Base-by-base conservation (phyloP, 495 filamentous ascomycete species). In the Aspergillus carlsbadensis region DNA sequence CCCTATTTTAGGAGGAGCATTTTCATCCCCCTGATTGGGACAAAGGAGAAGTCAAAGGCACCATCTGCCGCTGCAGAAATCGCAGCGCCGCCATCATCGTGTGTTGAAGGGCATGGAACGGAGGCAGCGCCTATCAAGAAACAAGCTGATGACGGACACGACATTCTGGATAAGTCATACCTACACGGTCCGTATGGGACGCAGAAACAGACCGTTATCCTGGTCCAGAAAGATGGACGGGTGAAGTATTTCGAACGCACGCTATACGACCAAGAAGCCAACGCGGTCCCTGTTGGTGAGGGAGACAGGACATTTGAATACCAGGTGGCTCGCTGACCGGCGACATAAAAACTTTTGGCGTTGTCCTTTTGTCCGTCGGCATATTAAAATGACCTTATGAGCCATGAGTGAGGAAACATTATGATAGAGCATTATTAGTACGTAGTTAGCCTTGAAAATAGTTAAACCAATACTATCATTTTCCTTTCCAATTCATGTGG, bases 181-280 rank as follows among this genome's bases (percentile, higher is more conserved):
- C 59, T 60, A 18, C 61, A 67, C 18, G 75, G 75, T 0, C 56
- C 66, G 5, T 98, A 98, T 72, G 94, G 94, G n/a, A 98, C 94
- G 1, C 90, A 96, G 68, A 85, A 90, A 60, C 93, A 98, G 77
- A 96, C 91, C 0, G 75, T 98, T 11, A 74, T 98, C 21, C 77
- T 98, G 15, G 86, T 96, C 22, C 84, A 85, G 58, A 81, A 80
- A 65, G 76, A 86, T 17, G 93, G 92, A 13, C 82, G 85, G 46
- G 83, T 95, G 39, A 86, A 84, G 11, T 97, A 89, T 65, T 80
- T 86, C 54, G 94, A 98, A 72, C 82, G 95, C 51, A 88, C 90
- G 21, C 75, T 98, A 37, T 95, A 81, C 70, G 90, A 93, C 68
- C 69, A 75, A 5, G 64, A 87, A 31, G 89, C 81, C 5, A 80